Evolutionary conservation across 2,329 filamentous ascomycete species (phyloP).

Genomic region (Periconia sp.): DNA sequence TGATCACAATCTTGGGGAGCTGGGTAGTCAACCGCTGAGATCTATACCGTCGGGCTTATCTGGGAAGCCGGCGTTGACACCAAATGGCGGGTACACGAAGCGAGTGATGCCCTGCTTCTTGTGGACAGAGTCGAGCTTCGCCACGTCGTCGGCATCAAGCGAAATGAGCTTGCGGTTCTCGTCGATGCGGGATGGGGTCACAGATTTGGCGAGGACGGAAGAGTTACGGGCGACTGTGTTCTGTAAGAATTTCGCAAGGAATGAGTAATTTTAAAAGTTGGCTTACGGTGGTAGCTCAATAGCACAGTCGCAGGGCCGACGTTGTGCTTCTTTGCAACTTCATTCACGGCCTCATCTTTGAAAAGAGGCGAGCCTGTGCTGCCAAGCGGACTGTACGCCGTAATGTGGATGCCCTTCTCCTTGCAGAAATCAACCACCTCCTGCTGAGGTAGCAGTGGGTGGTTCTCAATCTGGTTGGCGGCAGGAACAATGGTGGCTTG

Average conservation of each 20-base stretch:
- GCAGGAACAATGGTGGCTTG: constrained; percentile 70
- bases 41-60: constrained; percentile 52
- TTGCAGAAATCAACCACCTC: constrained; percentile 74
- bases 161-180: constrained; percentile 72
- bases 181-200: constrained; percentile 71
- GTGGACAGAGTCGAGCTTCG: constrained; percentile 53
- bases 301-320: constrained; percentile 63
- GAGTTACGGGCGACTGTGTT: constrained; percentile 68
- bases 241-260: constrained; percentile 7
- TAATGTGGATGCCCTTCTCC: constrained; percentile 71
- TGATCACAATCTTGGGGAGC: constrained; percentile 11
- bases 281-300: constrained; percentile 74
- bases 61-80: constrained; percentile 56
- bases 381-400: constrained; percentile 67
- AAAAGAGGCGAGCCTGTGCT: constrained; percentile 57
- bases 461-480: constrained; percentile 77
- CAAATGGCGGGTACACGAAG: constrained; percentile 58
- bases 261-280: too few species aligned
- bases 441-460: constrained; percentile 73
- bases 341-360: constrained; percentile 53
- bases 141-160: constrained; percentile 68
- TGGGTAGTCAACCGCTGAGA: constrained; percentile 36
- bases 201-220: constrained; percentile 76
- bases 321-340: constrained; percentile 57
- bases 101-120: constrained; percentile 55